A percentile compares a stretch with the other conserved stretches of the same genome.
Evolutionary conservation across 805 yeast genomes (phyloP).

Genomic region (Lachancea mirantina): DNA sequence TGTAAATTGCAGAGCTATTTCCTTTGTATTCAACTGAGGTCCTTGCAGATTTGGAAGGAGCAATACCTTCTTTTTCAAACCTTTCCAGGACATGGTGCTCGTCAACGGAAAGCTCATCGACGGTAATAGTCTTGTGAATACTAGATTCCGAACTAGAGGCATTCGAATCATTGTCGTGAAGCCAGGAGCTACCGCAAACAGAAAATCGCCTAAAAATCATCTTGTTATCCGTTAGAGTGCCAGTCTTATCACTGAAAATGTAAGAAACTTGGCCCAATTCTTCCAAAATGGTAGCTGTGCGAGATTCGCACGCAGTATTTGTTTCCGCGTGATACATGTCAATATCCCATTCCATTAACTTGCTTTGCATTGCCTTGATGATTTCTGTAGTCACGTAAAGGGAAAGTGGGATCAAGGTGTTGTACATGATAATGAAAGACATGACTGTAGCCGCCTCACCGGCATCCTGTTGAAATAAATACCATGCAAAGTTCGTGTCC

Average conservation of each 20-base stretch:
- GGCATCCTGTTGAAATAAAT: conserved; percentile 61
- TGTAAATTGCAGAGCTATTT: conserved; percentile 34
- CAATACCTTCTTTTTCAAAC: conserved; percentile 5
- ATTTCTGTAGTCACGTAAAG: conserved; percentile 95
- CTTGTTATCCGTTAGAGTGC: conserved; percentile 89
- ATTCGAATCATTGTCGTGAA: conserved; percentile 56
- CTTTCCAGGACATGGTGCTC: conserved; percentile 14
- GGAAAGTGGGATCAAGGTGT: conserved; percentile 90
- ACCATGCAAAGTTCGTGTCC: conserved; percentile 56
- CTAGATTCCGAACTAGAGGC: conserved; percentile 15
- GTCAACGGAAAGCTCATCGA: conserved; percentile 21
- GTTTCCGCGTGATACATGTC: conserved; percentile 86
- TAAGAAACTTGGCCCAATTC: conserved; percentile 96
- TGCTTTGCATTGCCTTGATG: conserved; percentile 79
- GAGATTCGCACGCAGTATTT: conserved; percentile 88
- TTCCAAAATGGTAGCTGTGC: conserved; percentile 91
- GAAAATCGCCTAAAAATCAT: conserved; percentile 90
- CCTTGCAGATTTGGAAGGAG: conserved; percentile 12
- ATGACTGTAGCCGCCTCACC: conserved; percentile 84
- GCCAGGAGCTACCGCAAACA: conserved; percentile 84
- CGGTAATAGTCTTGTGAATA: conserved; percentile 18
- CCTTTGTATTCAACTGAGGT: conserved; percentile 38
- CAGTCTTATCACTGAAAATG: conserved; percentile 93
- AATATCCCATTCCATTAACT: conserved; percentile 78
- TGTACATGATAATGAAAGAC: conserved; percentile 96